Evolutionary conservation across 1,139 yeast species (phyloP).

Genomic region (Kluyveromyces sp.): DNA sequence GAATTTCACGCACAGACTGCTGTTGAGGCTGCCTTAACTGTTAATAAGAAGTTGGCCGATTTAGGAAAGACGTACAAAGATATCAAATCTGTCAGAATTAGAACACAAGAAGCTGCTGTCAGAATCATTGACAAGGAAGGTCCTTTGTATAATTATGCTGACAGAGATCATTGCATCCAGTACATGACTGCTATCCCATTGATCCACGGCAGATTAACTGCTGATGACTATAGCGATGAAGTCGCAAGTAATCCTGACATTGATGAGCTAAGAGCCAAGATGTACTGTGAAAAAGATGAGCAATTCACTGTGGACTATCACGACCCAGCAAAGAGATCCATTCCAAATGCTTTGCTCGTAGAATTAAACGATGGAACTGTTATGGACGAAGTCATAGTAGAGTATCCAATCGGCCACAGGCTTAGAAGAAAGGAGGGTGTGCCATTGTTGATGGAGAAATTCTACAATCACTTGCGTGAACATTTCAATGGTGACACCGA

Average conservation of each 20-base stretch:
- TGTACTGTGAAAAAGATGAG: conserved; percentile 46
- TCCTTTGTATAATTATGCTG: conserved; percentile 54
- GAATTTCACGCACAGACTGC: conserved; percentile 65
- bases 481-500: conserved; percentile 34
- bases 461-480: conserved; percentile 43
- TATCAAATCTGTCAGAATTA: conserved; percentile 42
- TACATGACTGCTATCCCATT: conserved; percentile 55
- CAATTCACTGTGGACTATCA: conserved; percentile 46
- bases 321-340: conserved; percentile 49
- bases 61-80: conserved; percentile 42
- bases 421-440: conserved; percentile 52
- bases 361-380: conserved; percentile 48
- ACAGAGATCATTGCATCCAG: conserved; percentile 56
- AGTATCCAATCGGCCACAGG: conserved; percentile 54
- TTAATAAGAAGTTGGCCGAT: conserved; percentile 35
- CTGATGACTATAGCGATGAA: conserved; percentile 48
- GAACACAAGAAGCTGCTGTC: conserved; percentile 56
- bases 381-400: conserved; percentile 46
- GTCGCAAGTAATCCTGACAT: conserved; percentile 47
- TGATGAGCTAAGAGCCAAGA: conserved; percentile 46
- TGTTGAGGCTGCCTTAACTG: conserved; percentile 48
- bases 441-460: conserved; percentile 45
- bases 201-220: conserved; percentile 47
- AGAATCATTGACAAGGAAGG: conserved; percentile 53
- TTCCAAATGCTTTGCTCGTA: conserved; percentile 47